Percentiles rank a stretch among this genome's conserved stretches.
Conservation (phyloP, 768 basidiomycete species). For the Lyophyllum atratum region DNA sequence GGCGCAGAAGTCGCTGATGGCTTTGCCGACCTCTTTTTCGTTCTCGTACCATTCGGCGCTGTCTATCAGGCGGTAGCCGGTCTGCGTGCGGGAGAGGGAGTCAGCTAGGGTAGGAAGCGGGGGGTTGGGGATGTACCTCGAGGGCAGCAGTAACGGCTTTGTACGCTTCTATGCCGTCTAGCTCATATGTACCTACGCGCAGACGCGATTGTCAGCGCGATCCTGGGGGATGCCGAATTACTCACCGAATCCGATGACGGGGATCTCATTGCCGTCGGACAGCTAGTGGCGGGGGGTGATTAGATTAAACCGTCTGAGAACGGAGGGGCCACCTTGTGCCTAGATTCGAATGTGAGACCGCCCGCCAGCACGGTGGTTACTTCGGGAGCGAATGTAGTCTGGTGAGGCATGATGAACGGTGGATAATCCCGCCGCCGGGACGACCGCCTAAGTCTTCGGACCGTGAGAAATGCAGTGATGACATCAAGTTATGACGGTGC, state of each 20-base stretch:
- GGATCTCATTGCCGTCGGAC: conserved; percentile 41
- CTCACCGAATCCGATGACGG: conserved; percentile 59
- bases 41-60: conserved; percentile 62
- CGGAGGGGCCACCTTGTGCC: background rate
- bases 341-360: background rate
- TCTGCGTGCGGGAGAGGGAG: conserved; percentile 31
- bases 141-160: conserved; percentile 60
- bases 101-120: conserved; percentile 5
- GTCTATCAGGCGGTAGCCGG: conserved; percentile 66
- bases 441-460: too few relatives aligned
- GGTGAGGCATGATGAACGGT: background rate
- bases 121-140: conserved; percentile 41
- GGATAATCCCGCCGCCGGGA: too few relatives aligned
- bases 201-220: background rate
- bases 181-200: conserved; percentile 57
- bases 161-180: conserved; percentile 58
- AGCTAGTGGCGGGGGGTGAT: background rate
- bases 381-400: background rate
- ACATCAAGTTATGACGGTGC: too few relatives aligned
- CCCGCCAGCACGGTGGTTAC: background rate
- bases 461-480: too few relatives aligned
- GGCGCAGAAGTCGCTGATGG: conserved; percentile 56
- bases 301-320: background rate
- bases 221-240: background rate
- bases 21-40: conserved; percentile 63